Base-by-base conservation (phyloP, 192 early-diverging fungal species). In the Coemansia nantahalensis region DNA sequence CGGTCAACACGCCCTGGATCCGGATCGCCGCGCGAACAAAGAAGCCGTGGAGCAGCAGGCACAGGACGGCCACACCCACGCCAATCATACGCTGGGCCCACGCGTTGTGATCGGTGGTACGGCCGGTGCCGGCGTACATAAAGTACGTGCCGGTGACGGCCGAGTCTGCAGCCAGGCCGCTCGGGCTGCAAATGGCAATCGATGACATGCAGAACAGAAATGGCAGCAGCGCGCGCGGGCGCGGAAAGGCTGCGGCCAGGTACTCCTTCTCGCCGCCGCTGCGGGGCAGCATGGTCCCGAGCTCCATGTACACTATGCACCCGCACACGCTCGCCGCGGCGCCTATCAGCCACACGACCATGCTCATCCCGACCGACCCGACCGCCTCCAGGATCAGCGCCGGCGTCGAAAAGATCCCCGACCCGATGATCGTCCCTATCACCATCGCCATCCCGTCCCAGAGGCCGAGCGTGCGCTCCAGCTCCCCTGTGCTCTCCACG, bases 261-360 rank as follows among this genome's bases (percentile, higher is more conserved):
- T 83, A 83, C 51, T 78, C 79, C 68, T 82, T 73, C 56, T 86
- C 84, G 18, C 84, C 84, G 11, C 84, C 84, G 47, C 75, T 79
- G 3, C 56, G 39, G 3, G 71, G 68, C 28, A 83, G 47, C 80
- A 81, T 78, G 0, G 77, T 78, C 10, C 80, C 80, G 11, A 80
- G 55, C 55, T 80, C 79, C 48, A 83, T 59, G 26, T 80, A 80
- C 31, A 65, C 56, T 1, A 57, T 46, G 22, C 68, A 70, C 5
- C 64, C 68, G 42, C 68, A 71, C 12, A 67, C 17, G 36, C 68
- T 78, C 31, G 72, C 50, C 3, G 40, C 30, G 0, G 65, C 76
- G 18, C 76, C 76, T 12, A 78, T 17, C 5, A 57, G 37, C 76
- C 76, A 78, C 48, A 78, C 64, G 8, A 56, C 49, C 41, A 69